Percentiles rank a stretch among this genome's conserved stretches.
These are phyloP conservation scores for Bruguiera parviflora DNA, from an alignment of 345 rosid genomes.

Conservation along the genomic window DNA sequence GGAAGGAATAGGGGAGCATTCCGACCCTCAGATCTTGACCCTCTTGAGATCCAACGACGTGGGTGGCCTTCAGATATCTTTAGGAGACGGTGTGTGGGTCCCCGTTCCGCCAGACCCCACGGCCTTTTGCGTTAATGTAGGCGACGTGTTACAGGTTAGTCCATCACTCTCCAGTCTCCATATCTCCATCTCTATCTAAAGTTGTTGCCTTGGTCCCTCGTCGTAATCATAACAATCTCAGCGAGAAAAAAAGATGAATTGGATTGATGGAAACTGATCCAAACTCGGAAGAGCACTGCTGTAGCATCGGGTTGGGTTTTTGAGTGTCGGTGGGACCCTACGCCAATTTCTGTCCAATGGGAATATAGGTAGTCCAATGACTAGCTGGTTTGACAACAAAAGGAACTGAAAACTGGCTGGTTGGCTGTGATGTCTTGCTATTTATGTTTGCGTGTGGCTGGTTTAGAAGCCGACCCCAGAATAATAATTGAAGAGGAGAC, in stretches of 20 bases:
- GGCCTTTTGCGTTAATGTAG: slow-evolving; percentile 72
- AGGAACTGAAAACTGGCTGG: slow-evolving; percentile 2
- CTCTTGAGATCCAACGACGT: slow-evolving; percentile 87
- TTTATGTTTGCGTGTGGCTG: background rate
- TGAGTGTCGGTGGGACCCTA: background rate
- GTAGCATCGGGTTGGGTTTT: background rate
- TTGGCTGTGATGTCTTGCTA: background rate
- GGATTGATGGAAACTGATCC: slow-evolving; percentile 14
- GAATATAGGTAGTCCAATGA: background rate
- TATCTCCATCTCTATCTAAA: background rate
- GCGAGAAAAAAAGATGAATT: background rate
- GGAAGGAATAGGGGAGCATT: slow-evolving; percentile 90
- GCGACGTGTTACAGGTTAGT: slow-evolving; percentile 78
- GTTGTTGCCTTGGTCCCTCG: background rate
- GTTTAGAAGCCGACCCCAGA: background rate
- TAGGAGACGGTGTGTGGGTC: slow-evolving; percentile 64
- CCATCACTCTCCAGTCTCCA: background rate
- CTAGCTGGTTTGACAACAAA: slow-evolving; percentile 4
- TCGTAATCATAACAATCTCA: too few species aligned
- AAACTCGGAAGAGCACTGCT: background rate
- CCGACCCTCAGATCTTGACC: slow-evolving; percentile 98
- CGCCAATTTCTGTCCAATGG: slow-evolving; percentile 13
- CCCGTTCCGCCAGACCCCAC: slow-evolving; percentile 77
- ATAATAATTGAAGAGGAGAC: too few species aligned
- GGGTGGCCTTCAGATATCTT: slow-evolving; percentile 72